Evolutionary conservation across 495 filamentous ascomycete species (phyloP).

Genomic region (Hypoxylon rickii): DNA sequence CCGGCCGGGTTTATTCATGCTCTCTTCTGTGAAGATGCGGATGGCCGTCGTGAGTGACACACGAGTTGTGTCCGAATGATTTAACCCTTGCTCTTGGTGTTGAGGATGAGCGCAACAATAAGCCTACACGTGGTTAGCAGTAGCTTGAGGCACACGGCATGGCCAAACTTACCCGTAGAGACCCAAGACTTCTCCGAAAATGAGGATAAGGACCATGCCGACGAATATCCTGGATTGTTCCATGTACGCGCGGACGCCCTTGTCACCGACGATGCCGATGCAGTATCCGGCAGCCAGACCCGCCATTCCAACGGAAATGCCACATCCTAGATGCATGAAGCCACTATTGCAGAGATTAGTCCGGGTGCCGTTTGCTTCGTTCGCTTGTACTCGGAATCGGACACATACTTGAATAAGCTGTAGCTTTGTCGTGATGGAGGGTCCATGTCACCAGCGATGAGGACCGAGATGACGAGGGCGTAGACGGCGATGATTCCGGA

Average conservation of each 20-base stretch:
- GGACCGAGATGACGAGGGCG: conserved; percentile 90
- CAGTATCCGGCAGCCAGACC: conserved; percentile 96
- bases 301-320: conserved; percentile 88
- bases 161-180: conserved; percentile 80
- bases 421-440: conserved; percentile 67
- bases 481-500: conserved; percentile 99
- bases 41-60: conserved; percentile 4
- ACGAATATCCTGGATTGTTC: conserved; percentile 93
- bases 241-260: conserved; percentile 93
- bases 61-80: background rate
- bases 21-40: conserved; percentile 12
- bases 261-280: conserved; percentile 94
- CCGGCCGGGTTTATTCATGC: conserved; percentile 12
- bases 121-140: conserved; percentile 32
- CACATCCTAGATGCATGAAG: conserved; percentile 90
- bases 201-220: conserved; percentile 97
- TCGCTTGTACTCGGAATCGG: background rate
- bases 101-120: conserved; percentile 57
- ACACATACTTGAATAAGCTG: conserved; percentile 77
- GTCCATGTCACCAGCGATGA: conserved; percentile 83
- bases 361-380: background rate
- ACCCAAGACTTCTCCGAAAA: conserved; percentile 97
- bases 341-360: conserved; percentile 57
- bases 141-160: background rate
- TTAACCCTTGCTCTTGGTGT: conserved; percentile 60